Conservation (phyloP, 805 yeast genomes). For the Barnettozyma californica region DNA sequence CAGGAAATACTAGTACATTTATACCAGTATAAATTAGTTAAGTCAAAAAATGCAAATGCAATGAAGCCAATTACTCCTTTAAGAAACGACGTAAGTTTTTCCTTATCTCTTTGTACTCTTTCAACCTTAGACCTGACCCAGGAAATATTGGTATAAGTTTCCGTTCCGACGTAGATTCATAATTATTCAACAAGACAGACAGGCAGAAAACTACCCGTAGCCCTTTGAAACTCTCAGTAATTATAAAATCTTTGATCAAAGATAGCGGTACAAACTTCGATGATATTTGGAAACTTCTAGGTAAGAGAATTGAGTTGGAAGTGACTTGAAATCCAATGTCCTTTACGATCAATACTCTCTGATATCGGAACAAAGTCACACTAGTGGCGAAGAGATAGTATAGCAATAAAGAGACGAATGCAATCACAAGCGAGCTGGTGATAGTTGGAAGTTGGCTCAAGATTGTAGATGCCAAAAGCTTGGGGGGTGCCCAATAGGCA, state of each 20-base stretch:
- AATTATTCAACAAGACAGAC: constrained; percentile 47
- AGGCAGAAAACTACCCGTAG: constrained; percentile 62
- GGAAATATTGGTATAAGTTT: constrained; percentile 2
- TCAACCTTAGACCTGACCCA: constrained; percentile 9
- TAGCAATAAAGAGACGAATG: background rate
- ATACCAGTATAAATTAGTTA: no score
- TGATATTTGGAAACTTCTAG: constrained; percentile 3
- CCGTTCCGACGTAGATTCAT: background rate
- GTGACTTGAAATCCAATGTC: constrained; percentile 44
- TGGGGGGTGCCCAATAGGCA: background rate
- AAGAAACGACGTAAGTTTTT: constrained; percentile 5
- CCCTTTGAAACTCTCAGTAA: constrained; percentile 72
- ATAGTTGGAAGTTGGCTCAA: background rate
- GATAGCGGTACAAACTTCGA: constrained; percentile 50
- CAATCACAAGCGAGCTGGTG: background rate
- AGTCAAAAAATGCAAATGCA: background rate
- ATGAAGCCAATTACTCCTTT: background rate
- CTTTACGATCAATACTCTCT: constrained; percentile 37
- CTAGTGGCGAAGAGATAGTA: background rate
- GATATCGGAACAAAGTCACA: background rate
- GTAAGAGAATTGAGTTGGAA: constrained; percentile 25
- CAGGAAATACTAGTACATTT: no score
- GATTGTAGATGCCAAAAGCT: background rate
- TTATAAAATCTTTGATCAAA: constrained; percentile 55
- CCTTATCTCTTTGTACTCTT: constrained; percentile 11